Percentiles rank a stretch among this genome's conserved stretches.
Conservation (phyloP, 148 eudicot genomes). For the Rhododendron ferrugineum region DNA sequence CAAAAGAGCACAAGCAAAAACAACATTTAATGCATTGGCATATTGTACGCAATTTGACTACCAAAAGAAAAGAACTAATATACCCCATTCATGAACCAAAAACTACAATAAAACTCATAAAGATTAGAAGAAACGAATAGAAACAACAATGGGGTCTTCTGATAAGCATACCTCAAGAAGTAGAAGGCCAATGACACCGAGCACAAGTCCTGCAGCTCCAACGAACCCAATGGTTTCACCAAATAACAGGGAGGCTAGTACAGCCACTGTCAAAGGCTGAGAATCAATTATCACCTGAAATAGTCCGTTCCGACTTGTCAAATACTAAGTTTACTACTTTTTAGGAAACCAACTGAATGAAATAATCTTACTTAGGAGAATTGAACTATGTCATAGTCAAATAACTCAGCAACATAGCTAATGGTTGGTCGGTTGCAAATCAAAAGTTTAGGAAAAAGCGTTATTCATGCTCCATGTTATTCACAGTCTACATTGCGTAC, state of each 20-base stretch:
- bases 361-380: background rate
- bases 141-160: background rate
- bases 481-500: background rate
- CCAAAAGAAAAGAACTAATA: background rate
- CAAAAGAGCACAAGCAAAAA: background rate
- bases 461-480: background rate
- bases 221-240: constrained; percentile 86
- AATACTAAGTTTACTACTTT: constrained; percentile 1
- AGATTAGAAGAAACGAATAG: background rate
- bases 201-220: constrained; percentile 90
- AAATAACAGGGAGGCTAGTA: constrained; percentile 83
- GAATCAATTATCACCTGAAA: constrained; percentile 98
- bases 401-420: background rate
- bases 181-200: constrained; percentile 89
- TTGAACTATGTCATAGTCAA: background rate
- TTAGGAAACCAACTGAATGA: background rate
- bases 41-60: background rate
- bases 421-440: background rate
- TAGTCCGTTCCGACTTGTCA: constrained; percentile 17
- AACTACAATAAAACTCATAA: background rate
- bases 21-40: background rate
- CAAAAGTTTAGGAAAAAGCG: background rate
- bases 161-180: constrained; percentile 76
- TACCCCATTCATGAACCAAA: background rate
- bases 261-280: constrained; percentile 95